These are phyloP conservation scores for Peronosclerospora sorghi DNA, from an alignment of 352 stramenopile genomes.

Conservation along the genomic window DNA sequence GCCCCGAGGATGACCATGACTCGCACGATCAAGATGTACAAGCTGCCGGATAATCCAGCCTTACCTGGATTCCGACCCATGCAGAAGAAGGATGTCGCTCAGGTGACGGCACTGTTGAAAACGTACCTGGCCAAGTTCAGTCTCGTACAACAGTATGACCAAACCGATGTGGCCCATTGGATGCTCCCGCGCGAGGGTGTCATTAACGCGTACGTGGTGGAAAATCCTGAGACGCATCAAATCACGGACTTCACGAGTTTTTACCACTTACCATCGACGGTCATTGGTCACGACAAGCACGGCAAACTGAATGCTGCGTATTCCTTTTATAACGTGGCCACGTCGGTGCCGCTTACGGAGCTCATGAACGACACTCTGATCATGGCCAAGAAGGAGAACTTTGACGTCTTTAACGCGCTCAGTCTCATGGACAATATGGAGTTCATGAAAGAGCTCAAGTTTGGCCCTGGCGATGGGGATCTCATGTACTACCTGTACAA, in stretches of 20 bases:
- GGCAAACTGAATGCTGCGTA: slow-evolving; percentile 96
- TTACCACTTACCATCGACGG: slow-evolving; percentile 96
- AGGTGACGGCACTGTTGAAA: slow-evolving; percentile 49
- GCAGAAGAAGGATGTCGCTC: slow-evolving; percentile 47
- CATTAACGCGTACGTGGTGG: slow-evolving; percentile 91
- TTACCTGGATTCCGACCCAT: slow-evolving; percentile 53
- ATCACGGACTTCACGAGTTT: slow-evolving; percentile 95
- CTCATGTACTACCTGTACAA: slow-evolving; percentile 77
- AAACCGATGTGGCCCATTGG: slow-evolving; percentile 95
- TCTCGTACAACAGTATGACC: slow-evolving; percentile 84
- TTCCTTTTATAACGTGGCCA: slow-evolving; percentile 96
- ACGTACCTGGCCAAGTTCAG: slow-evolving; percentile 62
- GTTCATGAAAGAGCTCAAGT: slow-evolving; percentile 52
- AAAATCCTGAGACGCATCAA: slow-evolving; percentile 56
- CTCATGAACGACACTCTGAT: slow-evolving; percentile 49
- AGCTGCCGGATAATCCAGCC: slow-evolving; percentile 50
- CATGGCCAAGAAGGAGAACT: slow-evolving; percentile 45
- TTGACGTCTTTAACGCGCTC: slow-evolving; percentile 69
- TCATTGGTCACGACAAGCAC: slow-evolving; percentile 94
- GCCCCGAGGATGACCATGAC: slow-evolving; percentile 95
- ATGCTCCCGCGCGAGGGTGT: slow-evolving; percentile 92
- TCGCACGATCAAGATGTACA: slow-evolving; percentile 88
- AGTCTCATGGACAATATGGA: slow-evolving; percentile 60
- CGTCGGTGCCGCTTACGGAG: slow-evolving; percentile 30
- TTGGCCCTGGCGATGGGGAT: slow-evolving; percentile 44